A percentile compares a stretch with the other conserved stretches of the same genome.
phyloP scores from a whole-genome alignment of 306 rosid species.

The Quercus engelmannii region DNA sequence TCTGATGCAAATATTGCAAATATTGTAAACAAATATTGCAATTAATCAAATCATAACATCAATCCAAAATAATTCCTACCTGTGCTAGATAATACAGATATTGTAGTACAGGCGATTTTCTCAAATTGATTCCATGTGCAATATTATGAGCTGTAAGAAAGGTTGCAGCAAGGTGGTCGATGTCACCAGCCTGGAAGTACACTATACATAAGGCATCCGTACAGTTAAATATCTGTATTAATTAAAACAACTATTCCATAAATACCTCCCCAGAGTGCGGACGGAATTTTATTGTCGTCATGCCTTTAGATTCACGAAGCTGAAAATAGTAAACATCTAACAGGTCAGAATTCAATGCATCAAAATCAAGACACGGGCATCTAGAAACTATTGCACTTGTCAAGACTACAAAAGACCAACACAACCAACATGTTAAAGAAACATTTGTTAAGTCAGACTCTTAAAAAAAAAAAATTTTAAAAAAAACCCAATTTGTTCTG shows the following conservation, averaged over 20 bases:
- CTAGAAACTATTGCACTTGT: background rate
- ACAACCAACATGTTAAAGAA: background rate
- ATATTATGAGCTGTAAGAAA: slow-evolving; percentile 81
- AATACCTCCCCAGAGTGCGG: slow-evolving; percentile 98
- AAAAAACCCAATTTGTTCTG: background rate
- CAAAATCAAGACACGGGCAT: slow-evolving; percentile 1
- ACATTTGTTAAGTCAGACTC: background rate
- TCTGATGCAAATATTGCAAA: slow-evolving; percentile 40
- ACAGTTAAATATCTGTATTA: slow-evolving; percentile 1
- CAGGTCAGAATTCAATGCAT: slow-evolving; percentile 17
- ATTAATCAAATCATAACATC: slow-evolving; percentile 8
- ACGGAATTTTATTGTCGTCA: slow-evolving; percentile 95
- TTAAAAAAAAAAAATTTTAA: background rate
- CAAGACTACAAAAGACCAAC: background rate
- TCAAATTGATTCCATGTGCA: slow-evolving; percentile 96
- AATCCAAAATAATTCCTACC: slow-evolving; percentile 38
- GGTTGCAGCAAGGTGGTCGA: slow-evolving; percentile 98
- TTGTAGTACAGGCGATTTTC: slow-evolving; percentile 92
- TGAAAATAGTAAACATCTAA: slow-evolving; percentile 40
- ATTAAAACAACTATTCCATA: slow-evolving; percentile 10
- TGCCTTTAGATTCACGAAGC: slow-evolving; percentile 98
- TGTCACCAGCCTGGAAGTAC: slow-evolving; percentile 82
- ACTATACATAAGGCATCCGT: slow-evolving; percentile 20
- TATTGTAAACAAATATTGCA: slow-evolving; percentile 14
- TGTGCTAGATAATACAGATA: slow-evolving; percentile 86